Base-by-base conservation (phyloP, 805 yeast genomes). In the Ogataea pignaliae region DNA sequence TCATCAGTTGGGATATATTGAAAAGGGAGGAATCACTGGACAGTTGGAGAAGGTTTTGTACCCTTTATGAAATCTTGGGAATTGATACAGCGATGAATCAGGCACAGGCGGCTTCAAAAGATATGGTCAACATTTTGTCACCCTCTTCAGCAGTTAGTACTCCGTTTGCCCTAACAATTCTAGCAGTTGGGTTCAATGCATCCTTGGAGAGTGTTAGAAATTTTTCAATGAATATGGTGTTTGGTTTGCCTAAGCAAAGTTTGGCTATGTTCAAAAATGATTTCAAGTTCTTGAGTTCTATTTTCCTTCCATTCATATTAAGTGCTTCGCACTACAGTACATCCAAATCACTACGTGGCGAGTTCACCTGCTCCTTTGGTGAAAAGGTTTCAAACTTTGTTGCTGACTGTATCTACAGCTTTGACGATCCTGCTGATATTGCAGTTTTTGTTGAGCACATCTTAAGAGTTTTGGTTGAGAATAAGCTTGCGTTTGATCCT, bases 21-120 rank as follows among this genome's bases (percentile, higher is more conserved):
- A 47, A 60, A 10, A 47, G 43, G 1, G 64, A 60, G 0, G 44
- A 44, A 15, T 68, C 70, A 35, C 55, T 76, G 15, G 66, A 64
- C 6, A 74, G 79, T 17, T 89, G 97, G 97, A 72, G 77, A 36
- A 73, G 86, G 46, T 89, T 72, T 55, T 70, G 79, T 26, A 86
- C 96, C 0, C 64, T 89, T 12, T 84, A 78, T 54, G 96, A 89
- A 56, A 85, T 89, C 38, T 65, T 87, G 26, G 93, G 88, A 1
- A 73, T 89, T 34, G 97, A 89, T 59, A 80, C 96, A 0, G 85
- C 96, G 0, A 65, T 87, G 54, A 89, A 90, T 54, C 97, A 90
- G 62, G 80, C 90, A 0, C 81, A 82, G 52, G 96, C 88, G 11
- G 91, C 93, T 0, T 63, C 75, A 1, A 65, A 65, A 8, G 95